A percentile compares a stretch with the other conserved stretches of the same genome.
phyloP scores from a whole-genome alignment of 2,329 filamentous ascomycete species.

The Colletotrichum tofieldiae region DNA sequence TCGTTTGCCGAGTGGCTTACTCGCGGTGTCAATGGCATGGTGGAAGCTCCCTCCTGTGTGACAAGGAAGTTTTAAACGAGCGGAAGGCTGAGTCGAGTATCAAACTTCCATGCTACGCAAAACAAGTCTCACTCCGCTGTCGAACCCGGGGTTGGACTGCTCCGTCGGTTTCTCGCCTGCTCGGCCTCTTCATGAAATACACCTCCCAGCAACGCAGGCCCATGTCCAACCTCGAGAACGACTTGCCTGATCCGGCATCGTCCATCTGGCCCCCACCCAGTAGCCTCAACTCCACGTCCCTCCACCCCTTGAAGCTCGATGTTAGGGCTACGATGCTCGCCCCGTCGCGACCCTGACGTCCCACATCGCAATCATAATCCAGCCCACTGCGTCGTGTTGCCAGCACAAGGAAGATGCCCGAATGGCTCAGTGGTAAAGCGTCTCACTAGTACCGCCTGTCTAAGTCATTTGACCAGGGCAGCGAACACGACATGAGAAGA shows the following conservation, averaged over 20 bases:
- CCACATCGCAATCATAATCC: background rate
- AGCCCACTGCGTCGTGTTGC: accelerated
- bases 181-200: background rate
- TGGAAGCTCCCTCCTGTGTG: background rate
- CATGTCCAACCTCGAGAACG: background rate
- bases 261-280: background rate
- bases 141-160: background rate
- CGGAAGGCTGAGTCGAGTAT: background rate
- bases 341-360: background rate
- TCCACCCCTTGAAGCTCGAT: background rate
- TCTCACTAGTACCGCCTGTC: background rate
- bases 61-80: background rate
- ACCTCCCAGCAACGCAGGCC: background rate
- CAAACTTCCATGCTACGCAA: background rate
- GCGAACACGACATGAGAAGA: background rate
- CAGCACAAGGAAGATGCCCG: slow-evolving; percentile 11
- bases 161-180: background rate
- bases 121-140: background rate
- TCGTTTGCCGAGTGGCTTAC: background rate
- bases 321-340: slow-evolving; percentile 4
- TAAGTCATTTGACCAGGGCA: background rate
- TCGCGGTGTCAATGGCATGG: background rate
- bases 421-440: slow-evolving; percentile 19
- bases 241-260: background rate
- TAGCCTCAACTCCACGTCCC: background rate